A percentile compares a stretch with the other conserved stretches of the same genome.
Evolutionary conservation across 73 alveolate genomes (phyloP).

Genomic region (Paramecium primaurelia): DNA sequence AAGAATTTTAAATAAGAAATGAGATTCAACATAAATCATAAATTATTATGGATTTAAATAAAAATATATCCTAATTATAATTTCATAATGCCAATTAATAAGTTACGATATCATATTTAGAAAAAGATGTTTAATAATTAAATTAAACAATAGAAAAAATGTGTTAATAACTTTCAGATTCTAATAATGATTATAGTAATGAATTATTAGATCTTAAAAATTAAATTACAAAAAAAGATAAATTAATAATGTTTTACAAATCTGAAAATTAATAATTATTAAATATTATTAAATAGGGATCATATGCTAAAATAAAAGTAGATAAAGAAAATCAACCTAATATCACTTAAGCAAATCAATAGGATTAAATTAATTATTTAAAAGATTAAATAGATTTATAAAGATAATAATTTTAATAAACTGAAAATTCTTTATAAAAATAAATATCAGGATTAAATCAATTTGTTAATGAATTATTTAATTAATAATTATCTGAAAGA

Average conservation of each 20-base stretch:
- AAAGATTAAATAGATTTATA: background rate
- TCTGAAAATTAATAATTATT: background rate
- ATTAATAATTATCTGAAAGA: background rate
- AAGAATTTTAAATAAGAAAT: background rate
- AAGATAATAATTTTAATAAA: background rate
- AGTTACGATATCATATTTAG: background rate
- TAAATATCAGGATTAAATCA: background rate
- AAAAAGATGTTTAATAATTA: background rate
- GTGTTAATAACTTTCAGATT: background rate
- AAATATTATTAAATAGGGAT: background rate
- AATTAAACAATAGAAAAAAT: background rate
- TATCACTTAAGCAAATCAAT: background rate
- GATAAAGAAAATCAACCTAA: background rate
- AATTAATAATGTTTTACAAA: background rate
- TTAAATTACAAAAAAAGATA: background rate
- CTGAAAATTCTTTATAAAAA: background rate
- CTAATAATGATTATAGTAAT: background rate
- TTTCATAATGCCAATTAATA: background rate
- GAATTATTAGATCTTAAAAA: background rate
- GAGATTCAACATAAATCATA: background rate
- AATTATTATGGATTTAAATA: background rate
- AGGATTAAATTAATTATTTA: background rate
- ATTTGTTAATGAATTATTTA: background rate
- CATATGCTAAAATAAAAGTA: background rate
- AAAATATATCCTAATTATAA: background rate